Evolutionary conservation across 768 basidiomycete species (phyloP), one percentile per base, ranked within the genome.

Genomic region (Amylocystis lapponica): DNA sequence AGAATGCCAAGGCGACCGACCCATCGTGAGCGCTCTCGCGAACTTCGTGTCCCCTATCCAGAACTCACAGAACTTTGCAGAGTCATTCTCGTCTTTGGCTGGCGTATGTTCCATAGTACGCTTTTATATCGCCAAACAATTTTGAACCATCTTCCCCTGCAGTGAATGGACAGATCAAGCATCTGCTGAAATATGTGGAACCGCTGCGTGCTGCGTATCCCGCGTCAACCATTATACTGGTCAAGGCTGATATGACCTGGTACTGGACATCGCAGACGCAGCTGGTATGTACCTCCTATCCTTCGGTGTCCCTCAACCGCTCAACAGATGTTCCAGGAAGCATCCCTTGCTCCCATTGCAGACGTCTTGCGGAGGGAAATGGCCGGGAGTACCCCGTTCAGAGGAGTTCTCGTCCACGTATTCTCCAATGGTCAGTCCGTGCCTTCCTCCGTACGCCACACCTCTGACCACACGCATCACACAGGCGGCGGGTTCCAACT

Each of bases 1-100:
- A n/a, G n/a, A n/a, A n/a, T n/a, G n/a, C n/a, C n/a, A n/a, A n/a
- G n/a, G n/a, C n/a, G n/a, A n/a, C n/a, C n/a, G n/a, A n/a, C n/a
- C n/a, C n/a, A n/a, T n/a, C n/a, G n/a, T n/a, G n/a, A n/a, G n/a
- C 9, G 82, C 72, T 32, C 79, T 82, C 3, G 76, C 76, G 31
- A 97, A 59, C 50, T 69, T 74, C 14, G 62, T 52, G 54, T 70
- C 75, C n/a, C 67, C 68, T 7, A 86, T 54, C 93, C 94, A 98
- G 34, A 81, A 67, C 6, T n/a, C n/a, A n/a, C n/a, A n/a, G n/a
- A n/a, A n/a, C n/a, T n/a, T n/a, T n/a, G n/a, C 29, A 30, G 29
- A 10, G 29, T 30, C 10, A 30, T 30, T n/a, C 10, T 30, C 29
- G 10, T 30, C 29, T 30, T 30, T 30, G 29, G 29, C 29, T 30